Conservation (phyloP, 2,329 filamentous ascomycete species). For the Cryphonectria nitschkei region DNA sequence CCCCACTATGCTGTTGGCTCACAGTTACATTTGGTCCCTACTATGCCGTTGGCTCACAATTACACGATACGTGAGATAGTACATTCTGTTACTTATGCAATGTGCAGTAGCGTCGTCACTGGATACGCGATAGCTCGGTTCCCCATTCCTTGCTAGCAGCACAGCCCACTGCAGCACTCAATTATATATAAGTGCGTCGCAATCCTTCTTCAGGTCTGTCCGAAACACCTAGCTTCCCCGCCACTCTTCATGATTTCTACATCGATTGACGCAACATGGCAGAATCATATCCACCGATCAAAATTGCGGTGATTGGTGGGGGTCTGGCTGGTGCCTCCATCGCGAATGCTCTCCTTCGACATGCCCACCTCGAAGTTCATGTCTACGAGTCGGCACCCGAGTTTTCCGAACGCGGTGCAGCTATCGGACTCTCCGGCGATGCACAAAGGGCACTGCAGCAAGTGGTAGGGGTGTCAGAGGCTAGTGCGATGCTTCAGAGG, state of each 20-base stretch:
- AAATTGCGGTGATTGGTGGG: slow-evolving; percentile 34
- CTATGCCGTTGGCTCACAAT: no score
- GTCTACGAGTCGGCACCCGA: slow-evolving; percentile 33
- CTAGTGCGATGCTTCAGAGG: slow-evolving; percentile 23
- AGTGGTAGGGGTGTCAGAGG: slow-evolving; percentile 19
- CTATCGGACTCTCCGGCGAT: slow-evolving; percentile 30
- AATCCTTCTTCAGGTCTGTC: no score
- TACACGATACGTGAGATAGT: no score
- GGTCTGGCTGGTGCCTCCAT: slow-evolving; percentile 32
- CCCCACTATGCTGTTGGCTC: no score
- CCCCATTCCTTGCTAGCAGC: no score
- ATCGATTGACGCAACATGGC: slow-evolving; percentile 3
- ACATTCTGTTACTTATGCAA: no score
- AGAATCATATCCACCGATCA: slow-evolving; percentile 4
- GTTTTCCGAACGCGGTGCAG: slow-evolving; percentile 34
- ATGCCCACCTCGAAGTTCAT: slow-evolving; percentile 31
- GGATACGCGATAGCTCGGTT: no score
- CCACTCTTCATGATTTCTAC: neutral
- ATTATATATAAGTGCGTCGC: no score
- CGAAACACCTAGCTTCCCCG: no score
- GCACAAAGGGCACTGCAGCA: slow-evolving; percentile 29
- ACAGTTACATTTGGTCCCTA: no score
- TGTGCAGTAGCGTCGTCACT: no score
- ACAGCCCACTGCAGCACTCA: no score
- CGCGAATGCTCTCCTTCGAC: slow-evolving; percentile 31